Base-by-base conservation (phyloP, 176 grass and related monocot genomes). In the Tuctoria greenei region DNA sequence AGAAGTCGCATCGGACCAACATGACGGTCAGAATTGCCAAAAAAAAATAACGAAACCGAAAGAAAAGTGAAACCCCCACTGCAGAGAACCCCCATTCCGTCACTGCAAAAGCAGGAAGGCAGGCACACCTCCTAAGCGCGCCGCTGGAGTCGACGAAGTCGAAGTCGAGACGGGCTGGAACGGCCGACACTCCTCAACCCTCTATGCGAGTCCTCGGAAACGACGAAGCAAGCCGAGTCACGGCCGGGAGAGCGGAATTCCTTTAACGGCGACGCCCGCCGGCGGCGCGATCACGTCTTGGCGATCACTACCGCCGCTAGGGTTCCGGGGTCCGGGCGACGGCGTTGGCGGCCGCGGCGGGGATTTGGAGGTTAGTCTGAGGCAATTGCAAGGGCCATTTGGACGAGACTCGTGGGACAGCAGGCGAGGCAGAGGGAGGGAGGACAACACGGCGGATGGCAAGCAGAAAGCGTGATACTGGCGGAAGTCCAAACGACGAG, bases 1-100 rank as follows among this genome's bases (percentile, higher is more conserved):
- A 28, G 51, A 10, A 35, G 17, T 51, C 35, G 64, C 55, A 52
- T 25, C 25, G 23, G 20, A 62, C 18, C 54, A 80, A 61, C 21
- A 42, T 13, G 26, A 18, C 37, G 23, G 56, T 77, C 72, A 47
- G 73, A 77, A 71, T 65, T 25, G 5, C 16, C 38, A 8, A 43
- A 16, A 54, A 55, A 64, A 71, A 9, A 4, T 4, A 4, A 21
- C 44, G 21, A 2, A 1, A 28, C 42, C 43, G 6, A 13, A 27
- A 34, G 34, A 57, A 55, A 54, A 0, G 16, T n/a, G 10, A 57
- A 57, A 79, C 66, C 23, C 50, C 56, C 16, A 21, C 14, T 18
- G 6, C 1, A n/a, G n/a, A n/a, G 27, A 85, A 86, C 39, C 35
- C 68, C 49, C 69, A 24, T 67, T 74, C 72, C 16, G 10, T 39